phyloP scores from a whole-genome alignment of 306 rosid genomes.

The Cucumis cinereus region DNA sequence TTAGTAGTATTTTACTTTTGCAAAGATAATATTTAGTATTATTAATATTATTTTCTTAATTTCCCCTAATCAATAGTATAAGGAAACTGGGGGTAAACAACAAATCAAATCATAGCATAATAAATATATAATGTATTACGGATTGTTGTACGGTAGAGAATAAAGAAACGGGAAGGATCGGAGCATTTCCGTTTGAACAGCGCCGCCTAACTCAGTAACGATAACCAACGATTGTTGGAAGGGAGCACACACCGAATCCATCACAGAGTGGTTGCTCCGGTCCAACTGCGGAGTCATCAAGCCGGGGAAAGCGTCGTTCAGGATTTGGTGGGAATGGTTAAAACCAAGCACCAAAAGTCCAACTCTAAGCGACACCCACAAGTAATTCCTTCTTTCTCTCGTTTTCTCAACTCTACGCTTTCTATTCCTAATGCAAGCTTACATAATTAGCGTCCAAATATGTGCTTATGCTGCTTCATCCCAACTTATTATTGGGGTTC shows the following conservation, averaged over 20 bases:
- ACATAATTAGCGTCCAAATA: background rate
- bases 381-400: constrained; percentile 9
- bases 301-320: background rate
- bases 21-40: too few species aligned
- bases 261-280: background rate
- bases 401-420: background rate
- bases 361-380: constrained; percentile 19
- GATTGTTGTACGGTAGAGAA: background rate
- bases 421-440: background rate
- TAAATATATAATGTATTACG: too few species aligned
- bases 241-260: too few species aligned
- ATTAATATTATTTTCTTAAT: too few species aligned
- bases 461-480: background rate
- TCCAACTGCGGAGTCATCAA: background rate
- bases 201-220: background rate
- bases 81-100: background rate
- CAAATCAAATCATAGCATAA: background rate
- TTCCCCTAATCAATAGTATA: too few species aligned
- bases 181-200: background rate
- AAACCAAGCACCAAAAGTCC: constrained; percentile 19
- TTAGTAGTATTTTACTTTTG: too few species aligned
- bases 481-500: background rate
- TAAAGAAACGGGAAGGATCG: background rate
- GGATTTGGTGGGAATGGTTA: constrained; percentile 15
- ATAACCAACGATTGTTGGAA: background rate